Conservation (phyloP, 73 alveolate species). For the Breviolum minutum region DNA sequence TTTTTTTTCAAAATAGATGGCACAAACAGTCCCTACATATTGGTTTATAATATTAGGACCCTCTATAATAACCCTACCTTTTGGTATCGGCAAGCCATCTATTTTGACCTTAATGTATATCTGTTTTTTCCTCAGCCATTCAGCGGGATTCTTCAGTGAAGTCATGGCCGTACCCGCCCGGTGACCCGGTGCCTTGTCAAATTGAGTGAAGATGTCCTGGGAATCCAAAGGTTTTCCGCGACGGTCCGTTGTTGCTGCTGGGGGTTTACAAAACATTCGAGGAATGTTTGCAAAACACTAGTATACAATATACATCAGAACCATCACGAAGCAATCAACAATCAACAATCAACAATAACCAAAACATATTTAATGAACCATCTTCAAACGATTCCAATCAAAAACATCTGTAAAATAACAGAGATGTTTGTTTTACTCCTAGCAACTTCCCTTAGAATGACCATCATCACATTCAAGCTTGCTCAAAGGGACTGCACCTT, state of each 20-base stretch:
- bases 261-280: background rate
- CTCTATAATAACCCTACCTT: too few species aligned
- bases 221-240: background rate
- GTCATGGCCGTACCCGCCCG: background rate
- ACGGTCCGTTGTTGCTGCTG: background rate
- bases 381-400: background rate
- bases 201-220: slow-evolving; percentile 33
- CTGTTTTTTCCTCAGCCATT: too few species aligned
- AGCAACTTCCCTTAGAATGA: too few species aligned
- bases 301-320: background rate
- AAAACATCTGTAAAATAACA: too few species aligned
- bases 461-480: background rate
- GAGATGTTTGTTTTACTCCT: too few species aligned
- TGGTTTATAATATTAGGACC: too few species aligned
- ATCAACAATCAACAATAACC: background rate
- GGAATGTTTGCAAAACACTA: background rate
- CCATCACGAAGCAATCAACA: too few species aligned
- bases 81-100: too few species aligned
- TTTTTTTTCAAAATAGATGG: too few species aligned
- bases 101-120: too few species aligned
- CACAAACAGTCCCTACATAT: too few species aligned
- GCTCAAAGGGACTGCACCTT: background rate
- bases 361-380: background rate
- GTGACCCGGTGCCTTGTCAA: slow-evolving; percentile 29
- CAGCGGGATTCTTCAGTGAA: background rate